Percentiles rank a stretch among this genome's conserved stretches.
Conservation (phyloP, 1,284 basidiomycete species). For the Ustilago nuda region DNA sequence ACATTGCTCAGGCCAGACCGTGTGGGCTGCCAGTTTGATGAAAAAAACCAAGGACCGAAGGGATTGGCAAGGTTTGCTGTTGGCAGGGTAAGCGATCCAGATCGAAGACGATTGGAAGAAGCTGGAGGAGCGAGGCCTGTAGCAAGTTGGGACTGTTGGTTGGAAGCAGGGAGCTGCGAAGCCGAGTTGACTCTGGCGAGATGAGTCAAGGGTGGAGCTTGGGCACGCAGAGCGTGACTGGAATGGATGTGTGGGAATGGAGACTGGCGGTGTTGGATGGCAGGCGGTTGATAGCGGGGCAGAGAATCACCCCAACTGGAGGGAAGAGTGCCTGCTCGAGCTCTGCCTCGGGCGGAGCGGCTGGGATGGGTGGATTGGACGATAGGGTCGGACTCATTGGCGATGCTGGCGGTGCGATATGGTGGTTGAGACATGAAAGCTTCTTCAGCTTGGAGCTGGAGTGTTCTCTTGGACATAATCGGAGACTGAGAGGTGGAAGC, state of each 20-base stretch:
- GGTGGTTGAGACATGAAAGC: conserved; percentile 28
- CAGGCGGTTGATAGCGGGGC: conserved; percentile 13
- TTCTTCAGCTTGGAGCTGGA: conserved; percentile 54
- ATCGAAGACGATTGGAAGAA: conserved; percentile 37
- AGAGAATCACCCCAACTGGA: conserved; percentile 53
- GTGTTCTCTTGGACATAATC: conserved; percentile 31
- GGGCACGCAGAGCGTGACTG: neutral
- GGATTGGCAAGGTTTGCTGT: conserved; percentile 46
- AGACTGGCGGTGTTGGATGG: conserved; percentile 8
- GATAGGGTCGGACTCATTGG: conserved; percentile 50
- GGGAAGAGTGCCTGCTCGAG: conserved; percentile 59
- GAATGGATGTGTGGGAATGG: neutral
- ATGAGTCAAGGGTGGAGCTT: neutral
- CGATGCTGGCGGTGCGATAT: conserved; percentile 41
- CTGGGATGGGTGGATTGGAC: conserved; percentile 16
- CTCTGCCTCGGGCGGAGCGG: conserved; percentile 41
- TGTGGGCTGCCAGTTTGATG: conserved; percentile 51
- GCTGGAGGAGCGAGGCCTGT: conserved; percentile 12
- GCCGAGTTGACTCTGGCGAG: conserved; percentile 6
- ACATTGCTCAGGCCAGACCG: conserved; percentile 50
- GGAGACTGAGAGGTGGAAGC: conserved; percentile 24
- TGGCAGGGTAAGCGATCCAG: conserved; percentile 50
- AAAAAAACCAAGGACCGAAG: conserved; percentile 58
- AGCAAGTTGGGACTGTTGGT: neutral
- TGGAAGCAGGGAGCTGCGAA: conserved; percentile 2